Evolutionary conservation across 2,329 filamentous ascomycete genomes (phyloP).

Genomic region (Alternaria alternata): DNA sequence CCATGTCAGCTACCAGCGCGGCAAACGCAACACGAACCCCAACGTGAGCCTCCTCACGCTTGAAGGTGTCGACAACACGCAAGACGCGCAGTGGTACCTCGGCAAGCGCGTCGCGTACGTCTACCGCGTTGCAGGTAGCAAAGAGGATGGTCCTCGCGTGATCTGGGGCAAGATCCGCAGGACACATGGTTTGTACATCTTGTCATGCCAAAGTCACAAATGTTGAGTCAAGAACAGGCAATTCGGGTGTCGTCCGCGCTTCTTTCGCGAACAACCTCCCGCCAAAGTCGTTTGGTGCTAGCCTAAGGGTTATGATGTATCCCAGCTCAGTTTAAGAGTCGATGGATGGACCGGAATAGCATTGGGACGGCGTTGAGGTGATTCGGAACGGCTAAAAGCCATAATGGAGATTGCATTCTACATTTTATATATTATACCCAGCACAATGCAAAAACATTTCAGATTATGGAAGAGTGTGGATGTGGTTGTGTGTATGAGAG

Average conservation of each 20-base stretch:
- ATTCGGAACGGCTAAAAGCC: slow-evolving; percentile 9
- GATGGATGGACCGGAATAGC: neutral
- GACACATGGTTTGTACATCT: slow-evolving; percentile 69
- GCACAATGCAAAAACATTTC: neutral
- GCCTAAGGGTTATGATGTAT: slow-evolving; percentile 94
- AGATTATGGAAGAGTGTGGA: neutral
- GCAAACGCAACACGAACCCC: slow-evolving; percentile 62
- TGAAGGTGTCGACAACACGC: slow-evolving; percentile 90
- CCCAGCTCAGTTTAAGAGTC: slow-evolving; percentile 53
- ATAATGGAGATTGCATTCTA: neutral
- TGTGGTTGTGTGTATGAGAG: neutral
- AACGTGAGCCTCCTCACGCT: slow-evolving; percentile 93
- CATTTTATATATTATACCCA: neutral
- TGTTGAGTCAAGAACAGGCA: slow-evolving; percentile 67
- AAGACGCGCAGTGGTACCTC: slow-evolving; percentile 93
- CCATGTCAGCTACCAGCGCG: slow-evolving; percentile 95
- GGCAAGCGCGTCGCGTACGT: slow-evolving; percentile 98
- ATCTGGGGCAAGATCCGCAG: slow-evolving; percentile 98
- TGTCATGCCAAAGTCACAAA: slow-evolving; percentile 43
- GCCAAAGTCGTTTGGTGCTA: slow-evolving; percentile 74
- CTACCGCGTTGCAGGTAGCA: slow-evolving; percentile 90
- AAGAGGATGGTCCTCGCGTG: slow-evolving; percentile 68
- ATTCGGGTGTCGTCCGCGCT: slow-evolving; percentile 94
- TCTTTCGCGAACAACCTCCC: slow-evolving; percentile 95
- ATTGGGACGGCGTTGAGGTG: slow-evolving; percentile 13